Base-by-base conservation (phyloP, 768 basidiomycete genomes). In the Pleurotus tuoliensis region DNA sequence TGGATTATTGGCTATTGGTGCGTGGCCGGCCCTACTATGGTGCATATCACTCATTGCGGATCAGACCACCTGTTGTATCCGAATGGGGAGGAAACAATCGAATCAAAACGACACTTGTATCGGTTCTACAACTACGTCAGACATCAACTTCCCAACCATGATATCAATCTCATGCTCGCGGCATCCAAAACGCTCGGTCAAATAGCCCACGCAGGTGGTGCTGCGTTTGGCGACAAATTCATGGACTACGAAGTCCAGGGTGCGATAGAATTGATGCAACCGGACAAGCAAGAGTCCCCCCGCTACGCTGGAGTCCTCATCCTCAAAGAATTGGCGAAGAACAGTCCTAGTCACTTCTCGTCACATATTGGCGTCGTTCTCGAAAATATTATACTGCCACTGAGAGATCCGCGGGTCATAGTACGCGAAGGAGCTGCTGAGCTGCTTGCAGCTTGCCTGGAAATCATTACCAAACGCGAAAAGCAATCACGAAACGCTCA, bases 291-390 rank as follows among this genome's bases (percentile, higher is more conserved):
- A 58, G 96, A 98, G 67, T 81, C 88, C 24, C 87, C 89, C 2
- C 82, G 96, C 55, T 96, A 97, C 71, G 93, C 93, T 0, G 95
- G 94, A 0, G 94, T 98, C 2, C 82, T 98, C 53, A 91, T 98
- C 48, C 71, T 98, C 39, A 95, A 95, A 72, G 95, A 97, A 70
- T 79, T 99, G 41, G 95, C 97, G 2, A 81, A 85, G 25, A 90
- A 94, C 70, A 94, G 90, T 60, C 89, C 92, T 0, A 83, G 78
- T 5, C 87, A 94, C 64, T 96, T 98, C 71, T 86, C 93, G 63
- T 82, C 90, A 1, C 89, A 93, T 70, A 94, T 98, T 18, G 81
- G 82, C 53, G 80, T 90, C 39, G 90, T 97, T 11, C 87, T 98
- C 50, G 94, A 94, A 68, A 94, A 94, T 70, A 93, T 99, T 55